Base-by-base conservation (phyloP, 345 rosid species). In the Eucalyptus regnans region DNA sequence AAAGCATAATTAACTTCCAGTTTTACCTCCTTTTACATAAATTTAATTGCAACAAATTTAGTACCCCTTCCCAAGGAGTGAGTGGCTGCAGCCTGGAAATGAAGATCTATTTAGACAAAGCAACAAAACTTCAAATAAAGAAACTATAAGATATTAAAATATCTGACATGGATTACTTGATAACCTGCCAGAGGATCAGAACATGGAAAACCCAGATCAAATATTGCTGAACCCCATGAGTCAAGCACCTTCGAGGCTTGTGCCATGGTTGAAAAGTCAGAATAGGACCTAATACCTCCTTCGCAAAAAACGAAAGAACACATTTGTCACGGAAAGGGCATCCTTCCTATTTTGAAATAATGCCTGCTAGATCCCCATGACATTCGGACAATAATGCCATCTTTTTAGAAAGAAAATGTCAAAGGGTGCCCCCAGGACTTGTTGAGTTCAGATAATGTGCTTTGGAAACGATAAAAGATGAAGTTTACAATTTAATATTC, bases 121-220 rank as follows among this genome's bases (percentile, higher is more conserved):
- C 0, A 54, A 54, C 8, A 54, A 84, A 37, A 83, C 27, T 60
- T 85, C 85, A 31, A 76, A 33, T 43, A 50, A 25, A 14, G 1
- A 50, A 12, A 50, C 25, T 86, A 4, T 52, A 56, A 31, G 44
- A 33, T 31, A 33, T 2, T 58, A 3, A 87, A 88, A 54, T 8
- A 23, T n/a, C 91, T 90, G 58, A 97, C 99, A 98, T 98, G 99
- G 64, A 98, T 97, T 71, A 97, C 98, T n/a, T 98, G 98, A 90
- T 98, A 97, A 92, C 96, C 98, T 29, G 99, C 99, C 58, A 98
- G 86, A 66, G 98, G 96, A 92, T 97, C 99, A 86, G 99, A 98
- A 91, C 97, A 98, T 1, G 99, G 99, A 37, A 97, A 94, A 88
- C 98, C 98, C 43, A 97, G 92, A 91, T 98, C 98, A 91, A 98